Evolutionary conservation across 2,329 filamentous ascomycete genomes (phyloP).

Genomic region (Chaetomiaceae sp.): DNA sequence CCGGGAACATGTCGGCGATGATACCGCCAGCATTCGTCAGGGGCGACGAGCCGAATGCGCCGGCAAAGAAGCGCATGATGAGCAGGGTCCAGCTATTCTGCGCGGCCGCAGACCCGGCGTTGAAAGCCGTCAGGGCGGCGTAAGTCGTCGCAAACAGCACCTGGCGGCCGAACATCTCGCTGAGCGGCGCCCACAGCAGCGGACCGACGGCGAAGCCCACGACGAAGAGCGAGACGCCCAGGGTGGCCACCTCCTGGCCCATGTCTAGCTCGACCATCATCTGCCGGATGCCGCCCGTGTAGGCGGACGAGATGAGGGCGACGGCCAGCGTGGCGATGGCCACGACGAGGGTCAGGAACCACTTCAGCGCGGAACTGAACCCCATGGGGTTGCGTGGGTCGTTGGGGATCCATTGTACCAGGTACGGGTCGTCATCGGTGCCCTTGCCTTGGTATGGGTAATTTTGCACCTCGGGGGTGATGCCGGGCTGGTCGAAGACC

Average conservation of each 20-base stretch:
- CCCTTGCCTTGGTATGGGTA: conserved; percentile 54
- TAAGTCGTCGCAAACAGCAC: conserved; percentile 55
- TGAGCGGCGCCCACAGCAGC: conserved; percentile 53
- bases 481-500: conserved; percentile 50
- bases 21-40: conserved; percentile 58
- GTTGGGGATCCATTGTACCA: conserved; percentile 60
- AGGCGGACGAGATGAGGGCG: conserved; percentile 64
- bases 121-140: conserved; percentile 38
- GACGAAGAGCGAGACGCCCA: conserved; percentile 58
- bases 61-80: conserved; percentile 58
- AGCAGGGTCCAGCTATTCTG: conserved; percentile 37
- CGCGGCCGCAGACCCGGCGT: too few species aligned
- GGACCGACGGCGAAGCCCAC: conserved; percentile 52
- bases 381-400: conserved; percentile 63
- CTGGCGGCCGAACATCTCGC: conserved; percentile 42
- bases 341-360: conserved; percentile 57
- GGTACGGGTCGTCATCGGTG: conserved; percentile 60
- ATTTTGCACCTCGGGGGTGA: conserved; percentile 51
- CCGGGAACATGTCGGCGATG: conserved; percentile 53
- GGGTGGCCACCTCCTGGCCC: conserved; percentile 46
- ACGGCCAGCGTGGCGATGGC: conserved; percentile 63
- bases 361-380: conserved; percentile 54
- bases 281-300: conserved; percentile 49
- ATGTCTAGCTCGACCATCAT: conserved; percentile 51
- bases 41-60: conserved; percentile 55